These are phyloP conservation scores for Yarrowia sp. DNA, from an alignment of 805 yeast species.

Conservation along the genomic window DNA sequence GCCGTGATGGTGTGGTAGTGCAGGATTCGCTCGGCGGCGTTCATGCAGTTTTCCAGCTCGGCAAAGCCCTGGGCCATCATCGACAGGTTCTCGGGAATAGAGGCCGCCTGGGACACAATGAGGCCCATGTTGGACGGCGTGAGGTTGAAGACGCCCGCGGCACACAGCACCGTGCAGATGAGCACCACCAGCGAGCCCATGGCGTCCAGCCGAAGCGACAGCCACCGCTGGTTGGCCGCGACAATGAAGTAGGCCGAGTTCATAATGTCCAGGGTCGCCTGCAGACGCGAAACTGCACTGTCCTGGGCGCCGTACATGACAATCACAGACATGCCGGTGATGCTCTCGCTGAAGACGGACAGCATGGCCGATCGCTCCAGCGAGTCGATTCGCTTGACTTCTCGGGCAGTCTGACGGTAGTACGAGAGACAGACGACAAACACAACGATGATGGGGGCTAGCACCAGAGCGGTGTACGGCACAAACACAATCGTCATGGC, in stretches of 20 bases:
- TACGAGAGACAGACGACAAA: conserved; percentile 57
- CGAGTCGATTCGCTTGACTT: conserved; percentile 78
- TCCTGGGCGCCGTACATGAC: conserved; percentile 60
- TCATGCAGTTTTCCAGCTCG: conserved; percentile 77
- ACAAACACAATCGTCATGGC: conserved; percentile 66
- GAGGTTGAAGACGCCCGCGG: conserved; percentile 64
- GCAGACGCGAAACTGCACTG: conserved; percentile 59
- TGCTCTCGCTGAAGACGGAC: conserved; percentile 71
- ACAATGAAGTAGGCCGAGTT: conserved; percentile 71
- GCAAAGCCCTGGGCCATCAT: conserved; percentile 69
- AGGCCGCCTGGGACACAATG: conserved; percentile 65
- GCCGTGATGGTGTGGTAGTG: conserved; percentile 67
- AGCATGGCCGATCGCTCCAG: conserved; percentile 72
- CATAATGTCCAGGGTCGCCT: conserved; percentile 60
- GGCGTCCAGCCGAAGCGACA: conserved; percentile 65
- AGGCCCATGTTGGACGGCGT: conserved; percentile 71
- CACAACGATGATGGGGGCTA: conserved; percentile 60
- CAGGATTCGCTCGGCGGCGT: conserved; percentile 73
- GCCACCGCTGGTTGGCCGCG: conserved; percentile 75
- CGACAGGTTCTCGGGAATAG: conserved; percentile 63
- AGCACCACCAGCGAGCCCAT: conserved; percentile 61
- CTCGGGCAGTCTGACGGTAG: conserved; percentile 76
- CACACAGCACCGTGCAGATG: conserved; percentile 64
- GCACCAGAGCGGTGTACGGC: conserved; percentile 69
- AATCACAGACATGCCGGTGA: conserved; percentile 70